phyloP scores from a whole-genome alignment of 345 rosid genomes.

The Garcia nutans region DNA sequence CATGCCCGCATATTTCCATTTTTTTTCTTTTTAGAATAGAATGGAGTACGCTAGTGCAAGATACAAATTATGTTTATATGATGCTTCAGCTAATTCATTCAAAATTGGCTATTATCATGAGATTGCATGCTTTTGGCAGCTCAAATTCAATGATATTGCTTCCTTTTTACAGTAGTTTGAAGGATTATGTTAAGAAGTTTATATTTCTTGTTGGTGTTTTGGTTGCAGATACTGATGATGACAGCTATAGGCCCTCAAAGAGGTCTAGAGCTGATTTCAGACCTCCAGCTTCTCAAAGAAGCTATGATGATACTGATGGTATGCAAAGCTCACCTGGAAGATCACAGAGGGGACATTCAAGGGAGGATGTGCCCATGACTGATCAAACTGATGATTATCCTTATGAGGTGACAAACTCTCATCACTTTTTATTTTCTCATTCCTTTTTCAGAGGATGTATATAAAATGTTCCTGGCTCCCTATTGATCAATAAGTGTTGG shows the following conservation, averaged over 20 bases:
- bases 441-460: neutral
- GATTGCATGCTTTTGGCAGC: neutral
- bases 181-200: neutral
- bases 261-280: conserved; percentile 71
- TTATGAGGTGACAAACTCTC: conserved; percentile 44
- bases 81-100: neutral
- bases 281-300: conserved; percentile 51
- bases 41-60: neutral
- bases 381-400: conserved; percentile 82
- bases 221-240: conserved; percentile 76
- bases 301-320: conserved; percentile 65
- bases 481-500: neutral
- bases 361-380: conserved; percentile 89
- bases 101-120: neutral
- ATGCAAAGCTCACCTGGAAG: conserved; percentile 76
- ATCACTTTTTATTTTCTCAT: neutral
- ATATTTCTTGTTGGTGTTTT: conserved; percentile 5
- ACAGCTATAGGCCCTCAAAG: conserved; percentile 77
- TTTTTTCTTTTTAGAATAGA: no score
- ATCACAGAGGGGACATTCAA: conserved; percentile 54
- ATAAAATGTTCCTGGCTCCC: neutral
- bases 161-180: neutral
- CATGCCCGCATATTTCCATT: neutral
- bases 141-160: neutral
- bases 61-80: neutral